Conservation (phyloP, 768 basidiomycete genomes). For the Naganishia antarctica region DNA sequence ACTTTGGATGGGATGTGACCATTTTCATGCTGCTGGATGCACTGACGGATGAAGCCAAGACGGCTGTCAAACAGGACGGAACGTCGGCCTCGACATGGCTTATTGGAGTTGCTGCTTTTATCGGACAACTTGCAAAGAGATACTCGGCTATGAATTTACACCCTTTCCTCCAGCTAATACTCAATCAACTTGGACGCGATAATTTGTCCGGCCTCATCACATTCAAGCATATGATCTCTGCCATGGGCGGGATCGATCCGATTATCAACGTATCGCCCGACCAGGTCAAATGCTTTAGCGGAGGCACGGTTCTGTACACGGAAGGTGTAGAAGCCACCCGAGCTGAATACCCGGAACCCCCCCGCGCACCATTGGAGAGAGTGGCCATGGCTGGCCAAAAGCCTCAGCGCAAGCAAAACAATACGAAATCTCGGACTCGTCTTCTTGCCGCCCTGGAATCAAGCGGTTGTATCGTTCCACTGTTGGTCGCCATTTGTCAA, state of each 20-base stretch:
- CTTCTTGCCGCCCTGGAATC: constrained; percentile 45
- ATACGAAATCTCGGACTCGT: constrained; percentile 36
- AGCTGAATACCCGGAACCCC: constrained; percentile 34
- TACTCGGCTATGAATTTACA: constrained; percentile 72
- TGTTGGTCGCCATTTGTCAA: constrained; percentile 86
- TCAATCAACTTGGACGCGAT: constrained; percentile 77
- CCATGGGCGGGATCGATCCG: constrained; percentile 91
- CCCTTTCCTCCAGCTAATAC: constrained; percentile 80
- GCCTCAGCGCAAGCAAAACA: constrained; percentile 31
- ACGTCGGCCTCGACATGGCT: constrained; percentile 87
- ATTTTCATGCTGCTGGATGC: constrained; percentile 82
- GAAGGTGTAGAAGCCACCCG: constrained; percentile 59
- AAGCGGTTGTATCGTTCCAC: constrained; percentile 69
- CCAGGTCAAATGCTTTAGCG: constrained; percentile 84
- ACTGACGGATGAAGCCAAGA: constrained; percentile 73
- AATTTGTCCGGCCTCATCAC: constrained; percentile 75
- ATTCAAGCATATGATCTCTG: constrained; percentile 84
- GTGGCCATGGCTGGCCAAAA: constrained; percentile 28
- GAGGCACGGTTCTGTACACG: constrained; percentile 76
- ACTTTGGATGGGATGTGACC: constrained; percentile 89
- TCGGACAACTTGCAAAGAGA: constrained; percentile 80
- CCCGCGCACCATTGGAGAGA: constrained; percentile 21
- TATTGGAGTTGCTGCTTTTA: constrained; percentile 83
- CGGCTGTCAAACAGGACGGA: constrained; percentile 82
- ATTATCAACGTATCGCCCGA: constrained; percentile 80